Evolutionary conservation across 192 early-diverging fungal species (phyloP), one percentile per base, ranked within the genome.

Genomic region (Pilaira anomala): DNA sequence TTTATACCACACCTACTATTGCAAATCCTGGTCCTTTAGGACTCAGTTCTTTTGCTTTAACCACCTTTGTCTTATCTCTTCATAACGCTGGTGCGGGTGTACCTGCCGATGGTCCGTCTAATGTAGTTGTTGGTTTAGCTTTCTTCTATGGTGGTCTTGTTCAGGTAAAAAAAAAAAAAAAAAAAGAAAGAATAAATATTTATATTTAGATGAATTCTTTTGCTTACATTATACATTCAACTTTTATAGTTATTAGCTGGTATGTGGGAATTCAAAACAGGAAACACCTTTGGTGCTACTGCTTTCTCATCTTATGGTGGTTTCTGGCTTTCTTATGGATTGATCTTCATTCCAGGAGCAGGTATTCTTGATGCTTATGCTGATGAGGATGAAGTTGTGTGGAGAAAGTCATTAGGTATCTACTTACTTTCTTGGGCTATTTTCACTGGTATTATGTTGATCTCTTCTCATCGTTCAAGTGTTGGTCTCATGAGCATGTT

Each of bases 261-360:
- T 53, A 90, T 92, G 88, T 91, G 87, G 90, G 88, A 91, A 79
- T 91, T 90, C 71, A 79, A 80, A 33, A 70, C 74, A 3, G 84
- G 87, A 53, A 92, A 93, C 67, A 91, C 88, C 9, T 91, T 93
- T 79, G 89, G 90, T 66, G 89, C 89, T 53, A 91, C 88, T 12
- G 88, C 86, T 9, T 91, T 91, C 75, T 78, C 84, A 44, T 83
- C 83, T 22, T 89, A 84, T 25, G 85, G 80, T 55, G 87, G 80
- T 25, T 87, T 85, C 80, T 90, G 84, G 88, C 67, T 86, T 49
- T 74, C 87, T 4, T 90, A 71, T 30, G 84, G 73, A 24, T 74
- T 68, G 8, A 80, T 89, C 29, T 68, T 84, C 49, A 80, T 80
- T 44, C 83, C 88, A 8, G 78, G 75, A 29, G 82, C 82, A 25